phyloP scores from a whole-genome alignment of 257 asterid species.

The Ophiorrhiza pumila region DNA sequence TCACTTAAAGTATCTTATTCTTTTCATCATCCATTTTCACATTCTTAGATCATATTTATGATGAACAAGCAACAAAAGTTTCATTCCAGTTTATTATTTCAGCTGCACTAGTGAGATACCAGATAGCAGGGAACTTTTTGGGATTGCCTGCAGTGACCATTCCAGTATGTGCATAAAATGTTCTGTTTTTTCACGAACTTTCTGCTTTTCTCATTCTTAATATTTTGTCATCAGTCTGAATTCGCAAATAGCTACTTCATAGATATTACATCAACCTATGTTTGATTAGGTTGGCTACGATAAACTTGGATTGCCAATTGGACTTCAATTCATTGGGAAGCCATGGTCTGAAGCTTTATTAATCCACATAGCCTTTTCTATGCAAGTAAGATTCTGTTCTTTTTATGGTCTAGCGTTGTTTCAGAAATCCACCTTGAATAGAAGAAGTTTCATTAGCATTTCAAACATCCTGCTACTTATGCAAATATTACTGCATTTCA shows the following conservation, averaged over 20 bases:
- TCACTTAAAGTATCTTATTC: rapidly evolving
- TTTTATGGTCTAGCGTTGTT: neutral
- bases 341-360: constrained; percentile 88
- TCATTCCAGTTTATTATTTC: too few species aligned
- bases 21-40: neutral
- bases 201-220: too few species aligned
- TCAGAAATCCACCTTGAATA: neutral
- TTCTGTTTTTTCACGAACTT: neutral
- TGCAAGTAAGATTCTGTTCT: constrained; percentile 53
- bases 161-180: constrained; percentile 51
- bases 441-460: neutral
- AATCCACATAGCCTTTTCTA: constrained; percentile 65
- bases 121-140: constrained; percentile 82
- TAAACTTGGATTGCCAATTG: constrained; percentile 68
- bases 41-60: too few species aligned
- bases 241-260: neutral
- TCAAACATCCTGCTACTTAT: too few species aligned
- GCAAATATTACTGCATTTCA: too few species aligned
- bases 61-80: too few species aligned
- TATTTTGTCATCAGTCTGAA: neutral
- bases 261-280: neutral
- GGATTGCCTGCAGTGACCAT: constrained; percentile 88
- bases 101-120: constrained; percentile 91
- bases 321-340: constrained; percentile 86
- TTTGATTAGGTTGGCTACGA: constrained; percentile 71